Base-by-base conservation (phyloP, 345 rosid genomes). In the Hibiscus tridactylites region DNA sequence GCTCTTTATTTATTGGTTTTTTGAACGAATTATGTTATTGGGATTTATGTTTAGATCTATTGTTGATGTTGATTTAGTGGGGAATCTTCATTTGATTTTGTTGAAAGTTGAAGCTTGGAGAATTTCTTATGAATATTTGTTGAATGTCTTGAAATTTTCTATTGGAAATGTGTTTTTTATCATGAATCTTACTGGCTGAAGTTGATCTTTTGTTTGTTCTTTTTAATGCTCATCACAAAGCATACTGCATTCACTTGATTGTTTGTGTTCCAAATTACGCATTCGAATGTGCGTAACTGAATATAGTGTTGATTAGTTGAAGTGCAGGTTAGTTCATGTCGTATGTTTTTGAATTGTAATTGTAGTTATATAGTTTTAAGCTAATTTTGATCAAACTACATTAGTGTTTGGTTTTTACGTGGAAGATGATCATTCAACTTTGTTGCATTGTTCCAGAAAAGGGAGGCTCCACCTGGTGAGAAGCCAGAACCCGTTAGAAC, bases 401-500 rank as follows among this genome's bases (percentile, higher is more conserved):
- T 16, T 50, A 2, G 10, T 29, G 28, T 31, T 47, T 44, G 47
- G 10, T 9, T 44, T 2, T 44, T 44, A 12, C 10, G 13, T 0
- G 47, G 10, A 44, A 44, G 47, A 0, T 44, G 47, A 44, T 2
- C 13, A 2, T 44, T 50, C 31, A 29, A 5, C 16, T 71, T n/a
- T 50, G 21, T 10, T 75, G 21, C 11, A 47, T 28, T 75, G 68
- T 19, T 65, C 63, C 80, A 93, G 98, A 93, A 93, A 91, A 84
- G 90, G 83, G 96, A 93, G 66, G 98, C 98, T 16, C 94, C 92
- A 54, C 83, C 92, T 12, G 97, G 98, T 72, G 96, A 93, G 88
- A 93, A 93, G 80, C 98, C 97, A 2, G 98, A 93, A 53, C 89
- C 96, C 42, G 97, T 93, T 15, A 80, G 98, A 28, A 93, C 98